Base-by-base conservation (phyloP, 1,284 basidiomycete genomes). In the Cystobasidiaceae sp. region DNA sequence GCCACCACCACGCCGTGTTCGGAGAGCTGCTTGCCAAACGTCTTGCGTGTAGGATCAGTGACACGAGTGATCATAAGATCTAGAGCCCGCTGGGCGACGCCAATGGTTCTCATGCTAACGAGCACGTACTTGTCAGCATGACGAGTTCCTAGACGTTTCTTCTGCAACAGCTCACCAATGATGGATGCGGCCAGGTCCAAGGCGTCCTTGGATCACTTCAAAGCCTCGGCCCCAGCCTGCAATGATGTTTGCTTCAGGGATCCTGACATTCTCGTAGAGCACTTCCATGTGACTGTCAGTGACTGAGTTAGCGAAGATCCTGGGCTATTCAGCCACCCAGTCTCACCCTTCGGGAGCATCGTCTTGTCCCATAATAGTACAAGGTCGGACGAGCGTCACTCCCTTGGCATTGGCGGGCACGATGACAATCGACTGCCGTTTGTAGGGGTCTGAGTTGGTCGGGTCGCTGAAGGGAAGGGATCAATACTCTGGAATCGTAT, bases 171-270 rank as follows among this genome's bases (percentile, higher is more conserved):
- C 69, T 51, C 57, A 73, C 68, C 93, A 96, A 77, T 98, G 94
- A 76, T 97, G 94, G 72, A 97, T 89, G 63, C 96, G 87, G 25
- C 94, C 94, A 63, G 94, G 94, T 34, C 61, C 94, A 59, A 98
- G 86, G 72, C 94, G 87, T 34, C 93, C 94, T 83, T 97, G 94
- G 70, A 97, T 93, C 73, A 98, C 96, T 84, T 91, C 69, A 44
- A 70, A 72, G 2, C 72, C 71, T 69, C 83, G 83, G 15, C 96
- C 94, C 87, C 93, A 93, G 17, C 93, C 93, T 43, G 90, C 84
- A 15, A 97, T 85, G 41, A 97, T 77, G 77, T 94, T 93, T 66
- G 79, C 78, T 59, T 89, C 74, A 1, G 91, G 92, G 8, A 97
- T 87, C 43, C 90, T 85, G 28, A 97, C 94, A 74, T 96, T 90